Conservation (phyloP, 306 rosid genomes). For the Prunus mira region DNA sequence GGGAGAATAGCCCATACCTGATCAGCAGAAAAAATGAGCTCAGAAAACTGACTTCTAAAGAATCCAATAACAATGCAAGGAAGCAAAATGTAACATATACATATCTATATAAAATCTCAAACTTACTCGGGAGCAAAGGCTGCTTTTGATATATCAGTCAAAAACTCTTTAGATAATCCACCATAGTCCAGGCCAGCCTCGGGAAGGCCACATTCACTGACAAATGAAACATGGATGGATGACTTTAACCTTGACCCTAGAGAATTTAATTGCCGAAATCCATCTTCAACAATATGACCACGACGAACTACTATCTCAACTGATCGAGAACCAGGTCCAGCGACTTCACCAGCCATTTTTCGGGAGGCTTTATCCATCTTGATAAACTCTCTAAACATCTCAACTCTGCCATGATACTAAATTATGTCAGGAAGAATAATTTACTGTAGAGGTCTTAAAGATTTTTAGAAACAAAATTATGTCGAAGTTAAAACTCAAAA, state of each 20-base stretch:
- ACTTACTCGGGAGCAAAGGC: conserved; percentile 92
- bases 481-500: neutral
- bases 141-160: conserved; percentile 87
- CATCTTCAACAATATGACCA: conserved; percentile 94
- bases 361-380: conserved; percentile 92
- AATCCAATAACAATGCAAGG: conserved; percentile 22
- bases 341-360: conserved; percentile 93
- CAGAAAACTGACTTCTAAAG: conserved; percentile 21
- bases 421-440: conserved; percentile 23
- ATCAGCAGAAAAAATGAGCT: conserved; percentile 26
- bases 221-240: conserved; percentile 90
- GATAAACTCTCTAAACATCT: conserved; percentile 93
- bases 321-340: conserved; percentile 79
- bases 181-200: conserved; percentile 99
- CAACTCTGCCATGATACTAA: conserved; percentile 61
- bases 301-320: conserved; percentile 78
- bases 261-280: conserved; percentile 76
- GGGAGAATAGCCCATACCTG: conserved; percentile 87
- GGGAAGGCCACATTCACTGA: conserved; percentile 95
- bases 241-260: conserved; percentile 90
- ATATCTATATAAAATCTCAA: conserved; percentile 15
- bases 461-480: neutral
- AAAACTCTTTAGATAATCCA: conserved; percentile 91
- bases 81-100: neutral
- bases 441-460: conserved; percentile 1